Evolutionary conservation across 371 early-diverging fungal species (phyloP).

Genomic region (Umbelopsis sp.): DNA sequence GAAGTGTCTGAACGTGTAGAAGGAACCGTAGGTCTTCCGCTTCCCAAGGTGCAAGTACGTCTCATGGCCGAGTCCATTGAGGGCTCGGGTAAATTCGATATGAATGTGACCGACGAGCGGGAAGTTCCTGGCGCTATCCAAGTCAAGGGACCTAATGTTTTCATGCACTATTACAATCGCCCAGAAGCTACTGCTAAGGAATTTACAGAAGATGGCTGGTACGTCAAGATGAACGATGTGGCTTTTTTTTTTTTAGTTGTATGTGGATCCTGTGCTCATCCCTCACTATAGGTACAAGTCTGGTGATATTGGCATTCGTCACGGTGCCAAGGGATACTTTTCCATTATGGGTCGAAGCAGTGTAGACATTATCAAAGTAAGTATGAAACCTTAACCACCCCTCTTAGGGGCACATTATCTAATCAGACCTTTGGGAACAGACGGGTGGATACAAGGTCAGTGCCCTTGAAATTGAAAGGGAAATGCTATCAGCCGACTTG

Average conservation of each 20-base stretch:
- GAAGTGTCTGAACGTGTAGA: conserved; percentile 51
- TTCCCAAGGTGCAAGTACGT: conserved; percentile 71
- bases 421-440: conserved; percentile 24
- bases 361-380: conserved; percentile 84
- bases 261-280: background rate
- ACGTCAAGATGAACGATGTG: background rate
- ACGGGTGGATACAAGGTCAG: conserved; percentile 88
- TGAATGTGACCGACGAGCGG: conserved; percentile 52
- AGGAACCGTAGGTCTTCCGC: conserved; percentile 80
- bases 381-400: background rate
- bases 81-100: conserved; percentile 31
- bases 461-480: conserved; percentile 84
- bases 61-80: conserved; percentile 55
- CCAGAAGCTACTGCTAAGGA: conserved; percentile 76
- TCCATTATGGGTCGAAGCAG: conserved; percentile 80
- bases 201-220: conserved; percentile 76
- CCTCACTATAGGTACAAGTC: conserved; percentile 65
- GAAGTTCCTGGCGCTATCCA: conserved; percentile 71
- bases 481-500: conserved; percentile 60
- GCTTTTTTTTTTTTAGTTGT: background rate
- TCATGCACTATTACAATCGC: conserved; percentile 76
- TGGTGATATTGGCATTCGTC: conserved; percentile 74
- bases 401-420: too few relatives aligned
- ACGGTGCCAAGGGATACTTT: conserved; percentile 53
- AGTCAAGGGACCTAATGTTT: conserved; percentile 70